These are phyloP conservation scores for Xylaria sp. DNA, from an alignment of 2,329 filamentous ascomycete genomes.

Conservation along the genomic window DNA sequence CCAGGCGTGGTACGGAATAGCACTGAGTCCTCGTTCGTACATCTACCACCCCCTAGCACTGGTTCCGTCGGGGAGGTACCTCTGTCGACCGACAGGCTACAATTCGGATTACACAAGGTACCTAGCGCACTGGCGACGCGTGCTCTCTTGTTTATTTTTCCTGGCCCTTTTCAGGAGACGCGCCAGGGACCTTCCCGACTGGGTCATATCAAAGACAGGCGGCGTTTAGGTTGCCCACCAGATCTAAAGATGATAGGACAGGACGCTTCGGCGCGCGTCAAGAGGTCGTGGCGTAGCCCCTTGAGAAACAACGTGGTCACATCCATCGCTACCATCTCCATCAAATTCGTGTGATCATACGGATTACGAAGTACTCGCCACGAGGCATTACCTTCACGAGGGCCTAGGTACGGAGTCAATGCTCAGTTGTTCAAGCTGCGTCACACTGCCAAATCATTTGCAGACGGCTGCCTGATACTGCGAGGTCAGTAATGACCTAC, in stretches of 20 bases:
- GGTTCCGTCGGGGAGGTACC: no score
- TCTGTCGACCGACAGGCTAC: no score
- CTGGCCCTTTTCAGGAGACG: conserved; percentile 18
- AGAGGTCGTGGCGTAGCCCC: conserved; percentile 12
- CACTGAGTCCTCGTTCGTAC: no score
- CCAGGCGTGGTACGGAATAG: no score
- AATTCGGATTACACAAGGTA: not conserved
- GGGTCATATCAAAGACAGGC: conserved; percentile 23
- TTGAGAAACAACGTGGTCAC: conserved; percentile 9
- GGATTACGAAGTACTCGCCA: not conserved
- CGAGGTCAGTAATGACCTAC: not conserved
- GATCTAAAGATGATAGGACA: conserved; percentile 24
- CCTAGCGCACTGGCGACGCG: conserved; percentile 4
- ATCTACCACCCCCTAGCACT: not conserved
- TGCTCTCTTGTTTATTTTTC: conserved; percentile 23
- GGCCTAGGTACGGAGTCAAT: not conserved
- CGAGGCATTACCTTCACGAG: not conserved
- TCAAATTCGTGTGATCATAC: not conserved
- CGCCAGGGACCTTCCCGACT: conserved; percentile 28
- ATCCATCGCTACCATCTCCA: conserved; percentile 2
- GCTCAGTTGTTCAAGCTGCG: conserved; percentile 1
- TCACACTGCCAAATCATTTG: conserved; percentile 1
- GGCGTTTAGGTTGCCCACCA: conserved; percentile 24
- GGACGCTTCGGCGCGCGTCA: conserved; percentile 21
- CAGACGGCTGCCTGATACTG: not conserved